Evolutionary conservation across 768 basidiomycete species (phyloP), one percentile per base, ranked within the genome.

Genomic region (Mycena capillaripes): DNA sequence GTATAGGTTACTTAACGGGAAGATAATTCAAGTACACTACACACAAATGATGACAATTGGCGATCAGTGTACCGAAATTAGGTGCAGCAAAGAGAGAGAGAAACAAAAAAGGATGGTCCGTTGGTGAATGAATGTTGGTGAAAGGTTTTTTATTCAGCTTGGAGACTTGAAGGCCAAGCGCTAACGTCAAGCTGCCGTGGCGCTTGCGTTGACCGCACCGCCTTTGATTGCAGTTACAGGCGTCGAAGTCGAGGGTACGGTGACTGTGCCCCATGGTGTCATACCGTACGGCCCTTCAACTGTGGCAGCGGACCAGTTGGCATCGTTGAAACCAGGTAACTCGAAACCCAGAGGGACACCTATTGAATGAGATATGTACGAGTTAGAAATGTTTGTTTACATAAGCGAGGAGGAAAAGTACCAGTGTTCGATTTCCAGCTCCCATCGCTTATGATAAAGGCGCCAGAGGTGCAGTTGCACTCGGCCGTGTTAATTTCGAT

Each of bases 391-490:
- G 7, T n/a, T n/a, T n/a, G n/a, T n/a, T n/a, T 8, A 1, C 19
- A 36, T 8, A 36, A 38, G 16, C n/a, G 23, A 17, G 21, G 12
- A 9, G 14, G 10, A 25, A 6, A 25, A 4, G 21, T 38, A 58
- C 55, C 69, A 1, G 66, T 72, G 44, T 32, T 79, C 46, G 67
- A 78, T 66, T 80, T 80, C 79, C 79, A 82, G 10, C 66, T 70
- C 3, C 46, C 65, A 60, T 81, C 79, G 19, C 79, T 79, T 8
- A 76, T 58, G 11, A 76, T 38, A 7, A 53, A 59, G 12, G 66
- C 62, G 23, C 75, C 72, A 1, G 68, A 57, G 10, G 70, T 67
- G 63, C 76, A 79, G 61, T 71, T 69, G 42, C 72, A 73, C 30
- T 61, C 36, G 34, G 38, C 66, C 52, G 53, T 75, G 27, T 66